Percentiles rank a stretch among this genome's conserved stretches.
Conservation (phyloP, 257 asterid species). For the Hygrophila difformis region DNA sequence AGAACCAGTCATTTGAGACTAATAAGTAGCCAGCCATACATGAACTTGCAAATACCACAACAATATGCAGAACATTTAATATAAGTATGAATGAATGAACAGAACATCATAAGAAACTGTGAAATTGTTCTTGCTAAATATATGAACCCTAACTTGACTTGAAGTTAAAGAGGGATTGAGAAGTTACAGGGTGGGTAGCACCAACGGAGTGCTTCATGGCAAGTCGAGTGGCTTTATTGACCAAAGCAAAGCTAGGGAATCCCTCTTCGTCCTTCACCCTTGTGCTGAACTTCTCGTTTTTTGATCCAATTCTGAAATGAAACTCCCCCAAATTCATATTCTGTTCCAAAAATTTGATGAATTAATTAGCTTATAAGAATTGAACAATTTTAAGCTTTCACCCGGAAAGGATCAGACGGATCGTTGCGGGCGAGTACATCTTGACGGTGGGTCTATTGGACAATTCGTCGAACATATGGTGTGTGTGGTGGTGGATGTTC, state of each 20-base stretch:
- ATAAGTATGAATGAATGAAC: too few species aligned
- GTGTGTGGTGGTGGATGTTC: slow-evolving; percentile 11
- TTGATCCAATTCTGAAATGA: slow-evolving; percentile 56
- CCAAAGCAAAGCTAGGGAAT: slow-evolving; percentile 58
- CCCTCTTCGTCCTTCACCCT: slow-evolving; percentile 74
- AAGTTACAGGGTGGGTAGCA: slow-evolving; percentile 29
- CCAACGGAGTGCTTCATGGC: slow-evolving; percentile 67
- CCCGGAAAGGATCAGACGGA: slow-evolving; percentile 67
- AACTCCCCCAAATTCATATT: background rate
- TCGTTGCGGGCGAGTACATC: slow-evolving; percentile 59
- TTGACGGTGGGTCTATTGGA: slow-evolving; percentile 46
- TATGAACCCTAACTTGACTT: too few species aligned
- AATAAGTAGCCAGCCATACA: too few species aligned
- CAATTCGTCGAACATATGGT: slow-evolving; percentile 20
- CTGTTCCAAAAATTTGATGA: too few species aligned
- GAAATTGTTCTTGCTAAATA: too few species aligned
- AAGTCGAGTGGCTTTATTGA: slow-evolving; percentile 62
- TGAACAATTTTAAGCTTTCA: background rate
- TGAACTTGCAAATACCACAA: too few species aligned
- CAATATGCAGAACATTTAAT: too few species aligned
- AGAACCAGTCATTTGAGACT: too few species aligned
- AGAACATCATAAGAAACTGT: too few species aligned
- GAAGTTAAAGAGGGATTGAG: background rate
- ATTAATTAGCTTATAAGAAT: background rate
- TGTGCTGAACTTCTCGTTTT: slow-evolving; percentile 55